These are phyloP conservation scores for Artemisia tridentata DNA, from an alignment of 129 eudicot species.

Conservation along the genomic window DNA sequence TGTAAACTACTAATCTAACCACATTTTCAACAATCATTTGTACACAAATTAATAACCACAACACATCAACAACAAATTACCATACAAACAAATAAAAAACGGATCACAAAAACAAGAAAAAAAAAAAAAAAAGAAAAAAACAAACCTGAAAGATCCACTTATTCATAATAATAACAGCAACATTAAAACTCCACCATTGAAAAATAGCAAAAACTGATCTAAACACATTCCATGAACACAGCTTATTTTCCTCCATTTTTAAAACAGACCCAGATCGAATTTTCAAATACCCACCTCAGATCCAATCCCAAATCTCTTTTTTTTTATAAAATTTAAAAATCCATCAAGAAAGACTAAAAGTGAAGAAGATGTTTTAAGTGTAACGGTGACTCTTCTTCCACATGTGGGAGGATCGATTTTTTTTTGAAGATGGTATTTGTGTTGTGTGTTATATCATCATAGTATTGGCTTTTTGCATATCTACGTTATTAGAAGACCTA, in stretches of 20 bases:
- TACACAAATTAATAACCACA: neutral
- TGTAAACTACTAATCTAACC: neutral
- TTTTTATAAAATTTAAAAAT: too few species aligned
- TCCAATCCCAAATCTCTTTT: slow-evolving; percentile 15
- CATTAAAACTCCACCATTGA: slow-evolving; percentile 99
- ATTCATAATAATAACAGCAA: slow-evolving; percentile 96
- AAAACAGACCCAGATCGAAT: slow-evolving; percentile 19
- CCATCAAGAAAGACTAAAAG: too few species aligned
- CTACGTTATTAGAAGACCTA: slow-evolving; percentile 22
- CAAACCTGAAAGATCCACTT: slow-evolving; percentile 98
- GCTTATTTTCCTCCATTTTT: slow-evolving; percentile 64
- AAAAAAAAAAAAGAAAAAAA: neutral
- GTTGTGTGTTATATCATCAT: slow-evolving; percentile 21
- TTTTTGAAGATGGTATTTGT: neutral
- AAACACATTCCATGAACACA: slow-evolving; percentile 81
- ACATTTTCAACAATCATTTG: neutral
- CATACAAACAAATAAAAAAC: neutral
- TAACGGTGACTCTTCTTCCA: slow-evolving; percentile 30
- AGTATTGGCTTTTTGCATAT: slow-evolving; percentile 19
- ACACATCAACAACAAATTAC: neutral
- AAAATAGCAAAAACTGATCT: slow-evolving; percentile 77
- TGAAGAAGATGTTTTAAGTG: slow-evolving; percentile 10
- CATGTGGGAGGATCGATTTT: neutral
- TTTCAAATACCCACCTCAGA: slow-evolving; percentile 28
- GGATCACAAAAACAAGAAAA: neutral